Evolutionary conservation across 306 rosid species (phyloP).

Genomic region (Psophocarpus tetragonolobus): DNA sequence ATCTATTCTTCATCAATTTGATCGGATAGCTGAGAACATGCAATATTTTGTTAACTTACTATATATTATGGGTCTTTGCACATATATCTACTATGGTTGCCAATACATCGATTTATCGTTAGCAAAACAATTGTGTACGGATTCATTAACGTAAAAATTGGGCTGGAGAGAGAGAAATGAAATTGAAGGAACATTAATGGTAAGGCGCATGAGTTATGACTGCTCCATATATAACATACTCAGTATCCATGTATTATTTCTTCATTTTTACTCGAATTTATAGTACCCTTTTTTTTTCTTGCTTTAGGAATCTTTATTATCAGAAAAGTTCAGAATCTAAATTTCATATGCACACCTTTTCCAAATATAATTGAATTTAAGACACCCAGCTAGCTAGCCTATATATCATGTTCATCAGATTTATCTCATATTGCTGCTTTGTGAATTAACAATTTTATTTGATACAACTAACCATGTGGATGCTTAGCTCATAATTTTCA

Average conservation of each 20-base stretch:
- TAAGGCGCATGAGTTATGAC: not conserved
- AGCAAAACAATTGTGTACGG: not conserved
- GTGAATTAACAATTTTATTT: not conserved
- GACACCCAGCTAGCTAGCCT: not conserved
- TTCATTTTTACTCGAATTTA: not conserved
- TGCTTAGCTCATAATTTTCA: slow-evolving; percentile 29
- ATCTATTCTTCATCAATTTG: too few relatives aligned
- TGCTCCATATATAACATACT: not conserved
- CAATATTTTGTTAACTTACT: not conserved
- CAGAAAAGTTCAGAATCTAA: not conserved
- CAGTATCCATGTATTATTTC: not conserved
- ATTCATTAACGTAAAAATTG: not conserved
- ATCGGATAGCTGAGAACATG: too few relatives aligned
- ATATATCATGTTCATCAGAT: not conserved
- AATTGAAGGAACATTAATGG: not conserved
- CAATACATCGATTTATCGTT: not conserved
- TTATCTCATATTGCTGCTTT: not conserved
- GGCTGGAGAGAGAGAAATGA: not conserved
- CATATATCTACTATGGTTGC: not conserved
- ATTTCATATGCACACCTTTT: not conserved
- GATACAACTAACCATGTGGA: not conserved
- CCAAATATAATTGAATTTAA: slow-evolving; percentile 19
- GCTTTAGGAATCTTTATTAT: not conserved
- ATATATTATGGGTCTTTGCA: not conserved
- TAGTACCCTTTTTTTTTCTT: not conserved